Evolutionary conservation across 805 yeast genomes (phyloP).

Genomic region (Saccharomycopsis sp.): DNA sequence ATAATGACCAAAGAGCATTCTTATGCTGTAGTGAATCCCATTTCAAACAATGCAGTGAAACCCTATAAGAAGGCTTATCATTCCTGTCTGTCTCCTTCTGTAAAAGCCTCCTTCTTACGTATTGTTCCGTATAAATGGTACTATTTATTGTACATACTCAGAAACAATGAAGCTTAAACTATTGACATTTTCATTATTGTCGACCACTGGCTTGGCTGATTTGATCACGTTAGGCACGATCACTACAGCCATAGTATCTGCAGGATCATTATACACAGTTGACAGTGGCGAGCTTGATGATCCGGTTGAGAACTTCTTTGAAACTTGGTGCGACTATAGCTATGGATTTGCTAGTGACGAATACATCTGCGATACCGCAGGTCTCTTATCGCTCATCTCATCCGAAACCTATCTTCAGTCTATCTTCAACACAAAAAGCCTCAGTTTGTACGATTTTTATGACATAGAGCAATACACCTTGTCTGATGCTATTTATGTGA

Average conservation of each 20-base stretch:
- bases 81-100: background rate
- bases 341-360: background rate
- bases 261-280: too few relatives aligned
- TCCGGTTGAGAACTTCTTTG: background rate
- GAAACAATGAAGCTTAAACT: background rate
- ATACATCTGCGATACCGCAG: background rate
- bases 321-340: background rate
- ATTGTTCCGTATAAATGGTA: background rate
- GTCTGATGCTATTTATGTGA: background rate
- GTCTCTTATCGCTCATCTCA: background rate
- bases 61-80: background rate
- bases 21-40: too few relatives aligned
- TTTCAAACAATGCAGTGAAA: too few relatives aligned
- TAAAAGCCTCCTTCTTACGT: background rate
- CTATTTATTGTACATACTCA: background rate
- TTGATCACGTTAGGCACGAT: background rate
- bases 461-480: background rate
- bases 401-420: too few relatives aligned
- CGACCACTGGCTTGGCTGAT: background rate
- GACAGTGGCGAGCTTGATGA: too few relatives aligned
- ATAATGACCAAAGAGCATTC: too few relatives aligned
- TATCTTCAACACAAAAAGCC: background rate
- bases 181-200: background rate
- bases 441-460: background rate
- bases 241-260: too few relatives aligned